phyloP scores from a whole-genome alignment of 148 eudicot genomes.

The Cornus suecica region DNA sequence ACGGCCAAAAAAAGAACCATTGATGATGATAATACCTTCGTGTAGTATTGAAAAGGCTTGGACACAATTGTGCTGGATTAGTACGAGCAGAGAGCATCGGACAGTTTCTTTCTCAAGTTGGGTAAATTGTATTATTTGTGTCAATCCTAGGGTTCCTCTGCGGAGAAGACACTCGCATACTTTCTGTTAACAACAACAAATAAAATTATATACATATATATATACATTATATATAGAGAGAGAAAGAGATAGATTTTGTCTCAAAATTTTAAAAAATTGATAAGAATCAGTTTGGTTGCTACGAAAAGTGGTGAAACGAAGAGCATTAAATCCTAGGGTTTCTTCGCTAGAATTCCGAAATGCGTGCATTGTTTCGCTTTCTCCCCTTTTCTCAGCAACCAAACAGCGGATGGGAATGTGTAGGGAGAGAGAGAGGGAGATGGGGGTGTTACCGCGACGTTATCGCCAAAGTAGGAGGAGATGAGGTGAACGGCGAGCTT shows the following conservation, averaged over 20 bases:
- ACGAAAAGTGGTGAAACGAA: background rate
- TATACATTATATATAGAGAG: too few relatives aligned
- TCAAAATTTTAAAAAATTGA: background rate
- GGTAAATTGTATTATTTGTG: constrained; percentile 39
- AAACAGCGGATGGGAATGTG: background rate
- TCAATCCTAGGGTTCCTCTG: constrained; percentile 56
- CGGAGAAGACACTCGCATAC: constrained; percentile 79
- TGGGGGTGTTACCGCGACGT: constrained; percentile 60
- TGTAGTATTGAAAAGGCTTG: constrained; percentile 70
- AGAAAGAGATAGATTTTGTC: background rate
- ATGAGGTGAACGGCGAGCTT: constrained; percentile 70
- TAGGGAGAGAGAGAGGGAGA: constrained; percentile 8
- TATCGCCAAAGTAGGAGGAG: constrained; percentile 62
- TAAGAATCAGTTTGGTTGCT: background rate
- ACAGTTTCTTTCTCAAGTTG: constrained; percentile 52
- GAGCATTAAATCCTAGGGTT: background rate
- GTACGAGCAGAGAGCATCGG: constrained; percentile 49
- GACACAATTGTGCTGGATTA: constrained; percentile 89
- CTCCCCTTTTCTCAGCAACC: background rate
- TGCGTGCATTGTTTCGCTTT: background rate
- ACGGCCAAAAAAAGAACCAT: too few relatives aligned
- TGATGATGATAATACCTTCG: constrained; percentile 40
- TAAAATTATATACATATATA: too few relatives aligned
- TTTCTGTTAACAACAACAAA: constrained; percentile 48
- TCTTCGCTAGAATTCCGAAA: background rate